These are phyloP conservation scores for Brasilioporus rufonigricans DNA, from an alignment of 768 basidiomycete genomes.

Conservation along the genomic window DNA sequence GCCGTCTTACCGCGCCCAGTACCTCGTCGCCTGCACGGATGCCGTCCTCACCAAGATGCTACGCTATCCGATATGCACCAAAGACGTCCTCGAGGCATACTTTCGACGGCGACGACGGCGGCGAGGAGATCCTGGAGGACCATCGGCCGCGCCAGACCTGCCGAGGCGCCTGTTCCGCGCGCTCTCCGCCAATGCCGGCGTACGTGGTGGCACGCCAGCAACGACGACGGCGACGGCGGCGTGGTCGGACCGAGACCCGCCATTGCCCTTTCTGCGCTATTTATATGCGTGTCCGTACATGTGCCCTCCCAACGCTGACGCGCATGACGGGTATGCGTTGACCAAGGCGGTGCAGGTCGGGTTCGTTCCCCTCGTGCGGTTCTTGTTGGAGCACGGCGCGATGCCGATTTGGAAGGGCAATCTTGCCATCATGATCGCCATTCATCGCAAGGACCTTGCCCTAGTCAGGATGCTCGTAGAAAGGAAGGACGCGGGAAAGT, in stretches of 20 bases:
- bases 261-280: constrained; percentile 62
- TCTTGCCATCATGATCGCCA: constrained; percentile 74
- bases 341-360: constrained; percentile 70
- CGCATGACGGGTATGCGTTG: constrained; percentile 79
- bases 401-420: constrained; percentile 60
- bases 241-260: constrained; percentile 53
- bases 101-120: constrained; percentile 25
- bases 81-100: constrained; percentile 45
- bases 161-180: constrained; percentile 67
- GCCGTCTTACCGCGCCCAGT: constrained; percentile 60
- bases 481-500: constrained; percentile 32
- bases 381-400: constrained; percentile 71
- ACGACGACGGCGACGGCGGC: constrained; percentile 11
- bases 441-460: constrained; percentile 61
- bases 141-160: constrained; percentile 41
- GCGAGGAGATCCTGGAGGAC: not conserved
- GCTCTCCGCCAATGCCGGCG: constrained; percentile 34
- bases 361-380: constrained; percentile 61
- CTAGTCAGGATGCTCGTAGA: constrained; percentile 81
- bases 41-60: constrained; percentile 46
- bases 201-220: too few relatives aligned
- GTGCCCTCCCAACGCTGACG: constrained; percentile 51
- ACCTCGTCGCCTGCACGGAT: constrained; percentile 46
- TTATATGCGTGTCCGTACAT: constrained; percentile 45
- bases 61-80: constrained; percentile 38